Evolutionary conservation across 345 rosid genomes (phyloP), one percentile per base, ranked within the genome.

Genomic region (Anastatica hierochuntica): DNA sequence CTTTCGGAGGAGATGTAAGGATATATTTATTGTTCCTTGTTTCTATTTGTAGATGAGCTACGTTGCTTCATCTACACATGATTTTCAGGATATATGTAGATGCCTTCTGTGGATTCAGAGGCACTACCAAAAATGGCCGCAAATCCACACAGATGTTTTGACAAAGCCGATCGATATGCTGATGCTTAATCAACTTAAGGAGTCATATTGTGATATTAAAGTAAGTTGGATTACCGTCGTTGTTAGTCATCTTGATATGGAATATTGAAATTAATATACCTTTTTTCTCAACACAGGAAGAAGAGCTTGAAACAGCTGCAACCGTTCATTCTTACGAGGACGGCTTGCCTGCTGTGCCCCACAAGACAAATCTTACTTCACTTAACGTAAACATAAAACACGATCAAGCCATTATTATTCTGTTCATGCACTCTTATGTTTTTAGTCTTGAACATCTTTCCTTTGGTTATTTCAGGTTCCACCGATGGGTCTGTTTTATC

Each of bases 91-190:
- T 62, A 81, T 92, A 73, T 81, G 90, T 56, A 92, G 98, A 76
- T 83, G 98, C 60, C 86, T 92, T 62, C 75, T 92, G 14, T 88
- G 98, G 98, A 85, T 83, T 49, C 98, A 92, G 64, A 85, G 79
- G 72, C 94, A 83, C 77, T 84, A 85, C 77, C 94, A 92, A 66
- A 83, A 82, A 3, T 92, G 98, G 98, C 90, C 95, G 48, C 83
- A 88, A 68, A 73, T 85, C 66, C 73, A 62, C 60, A 83, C 86
- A 13, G 97, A 92, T 62, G 65, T 77, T 65, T 71, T 85, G 69
- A 77, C 77, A 43, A 92, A 79, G 67, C 95, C 96, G 34, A 67
- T 92, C 29, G 96, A 92, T 71, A 53, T 85, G 55, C 56, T 81
- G 72, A 85, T 79, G 98, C 79, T 92, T 39, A 92, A 83, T 49